Evolutionary conservation across 257 asterid species (phyloP).

Genomic region (Lithospermum erythrorhizon): DNA sequence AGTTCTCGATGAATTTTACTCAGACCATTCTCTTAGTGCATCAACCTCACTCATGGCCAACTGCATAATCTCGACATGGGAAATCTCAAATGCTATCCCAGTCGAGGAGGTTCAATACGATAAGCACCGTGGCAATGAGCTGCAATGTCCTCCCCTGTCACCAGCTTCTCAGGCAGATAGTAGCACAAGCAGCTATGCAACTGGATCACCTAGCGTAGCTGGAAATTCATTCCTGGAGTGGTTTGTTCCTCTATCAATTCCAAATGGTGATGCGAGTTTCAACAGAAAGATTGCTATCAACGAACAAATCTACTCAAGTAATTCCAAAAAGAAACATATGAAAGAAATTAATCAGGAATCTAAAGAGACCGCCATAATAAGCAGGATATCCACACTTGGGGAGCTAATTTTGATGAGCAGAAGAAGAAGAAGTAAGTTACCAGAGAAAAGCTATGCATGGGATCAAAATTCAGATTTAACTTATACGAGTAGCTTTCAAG

Average conservation of each 20-base stretch:
- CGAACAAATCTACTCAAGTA: no score
- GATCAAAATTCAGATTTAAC: no score
- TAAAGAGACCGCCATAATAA: conserved; percentile 25
- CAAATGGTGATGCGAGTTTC: no score
- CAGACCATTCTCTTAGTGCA: conserved; percentile 44
- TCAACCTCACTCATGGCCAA: conserved; percentile 53
- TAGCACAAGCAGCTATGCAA: conserved; percentile 36
- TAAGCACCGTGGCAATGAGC: conserved; percentile 10
- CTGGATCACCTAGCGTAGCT: conserved; percentile 49
- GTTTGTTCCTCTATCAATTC: no score
- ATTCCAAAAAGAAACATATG: no score
- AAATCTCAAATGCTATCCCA: conserved; percentile 35
- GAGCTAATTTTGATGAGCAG: conserved; percentile 91
- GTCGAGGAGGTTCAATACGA: conserved; percentile 18
- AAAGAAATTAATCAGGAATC: no score
- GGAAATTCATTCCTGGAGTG: no score
- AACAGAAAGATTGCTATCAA: no score
- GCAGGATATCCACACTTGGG: conserved; percentile 63
- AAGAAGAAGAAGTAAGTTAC: conserved; percentile 67
- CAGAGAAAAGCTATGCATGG: conserved; percentile 52
- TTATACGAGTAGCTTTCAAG: no score
- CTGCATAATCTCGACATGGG: conserved; percentile 29
- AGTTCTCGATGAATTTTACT: conserved; percentile 27
- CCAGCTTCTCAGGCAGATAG: conserved; percentile 47
- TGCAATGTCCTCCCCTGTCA: conserved; percentile 34